Conservation (phyloP, 2,329 filamentous ascomycete species). For the Hypoxylon sp. region DNA sequence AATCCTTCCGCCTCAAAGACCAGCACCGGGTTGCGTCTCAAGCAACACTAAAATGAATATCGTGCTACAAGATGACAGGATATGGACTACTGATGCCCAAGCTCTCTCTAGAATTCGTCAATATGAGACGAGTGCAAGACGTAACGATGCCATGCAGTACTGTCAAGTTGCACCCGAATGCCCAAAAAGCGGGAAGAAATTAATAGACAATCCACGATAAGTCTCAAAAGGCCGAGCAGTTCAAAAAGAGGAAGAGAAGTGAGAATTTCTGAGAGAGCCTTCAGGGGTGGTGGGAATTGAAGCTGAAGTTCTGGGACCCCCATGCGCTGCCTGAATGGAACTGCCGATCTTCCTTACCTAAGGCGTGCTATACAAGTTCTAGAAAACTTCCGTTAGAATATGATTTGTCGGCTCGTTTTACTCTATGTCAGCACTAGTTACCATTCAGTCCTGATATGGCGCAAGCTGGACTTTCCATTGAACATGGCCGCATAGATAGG, state of each 20-base stretch:
- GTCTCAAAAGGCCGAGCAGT: constrained; percentile 10
- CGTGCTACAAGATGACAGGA: constrained; percentile 2
- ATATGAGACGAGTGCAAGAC: not conserved
- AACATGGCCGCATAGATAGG: constrained; percentile 10
- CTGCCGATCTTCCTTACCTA: constrained; percentile 31
- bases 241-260: constrained; percentile 13
- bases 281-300: constrained; percentile 23
- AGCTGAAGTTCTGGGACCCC: constrained; percentile 23
- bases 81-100: constrained; percentile 12
- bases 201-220: constrained; percentile 1
- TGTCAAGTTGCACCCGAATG: constrained; percentile 9
- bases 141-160: constrained; percentile 11
- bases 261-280: constrained; percentile 12
- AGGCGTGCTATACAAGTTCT: constrained; percentile 33
- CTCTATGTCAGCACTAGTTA: constrained; percentile 32
- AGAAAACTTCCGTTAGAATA: constrained; percentile 29
- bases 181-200: not conserved
- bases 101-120: constrained; percentile 14
- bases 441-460: constrained; percentile 26
- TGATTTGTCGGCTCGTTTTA: constrained; percentile 27
- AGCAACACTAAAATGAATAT: constrained; percentile 2
- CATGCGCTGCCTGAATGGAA: constrained; percentile 5
- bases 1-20: constrained; percentile 7
- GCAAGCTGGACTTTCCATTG: constrained; percentile 33
- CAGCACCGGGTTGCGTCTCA: constrained; percentile 6